Conservation (phyloP, 139 green algal genomes). For the Volvox africanus region DNA sequence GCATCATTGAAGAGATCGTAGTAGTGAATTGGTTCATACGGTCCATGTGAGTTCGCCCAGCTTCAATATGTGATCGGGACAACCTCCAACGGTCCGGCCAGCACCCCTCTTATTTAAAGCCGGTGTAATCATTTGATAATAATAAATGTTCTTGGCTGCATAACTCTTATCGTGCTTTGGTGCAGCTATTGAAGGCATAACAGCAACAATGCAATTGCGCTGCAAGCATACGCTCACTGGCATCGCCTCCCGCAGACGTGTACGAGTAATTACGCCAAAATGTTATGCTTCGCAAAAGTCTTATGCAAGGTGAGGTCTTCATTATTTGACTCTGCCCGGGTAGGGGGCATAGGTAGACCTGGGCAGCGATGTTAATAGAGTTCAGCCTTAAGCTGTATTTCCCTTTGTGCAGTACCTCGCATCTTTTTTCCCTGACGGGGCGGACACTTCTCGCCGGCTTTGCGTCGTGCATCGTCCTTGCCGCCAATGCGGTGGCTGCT, state of each 20-base stretch:
- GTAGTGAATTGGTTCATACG: neutral
- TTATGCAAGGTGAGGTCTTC: neutral
- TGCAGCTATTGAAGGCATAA: neutral
- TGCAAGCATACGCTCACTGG: neutral
- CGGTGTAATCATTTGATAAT: neutral
- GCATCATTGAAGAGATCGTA: too few relatives aligned
- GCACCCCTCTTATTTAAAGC: neutral
- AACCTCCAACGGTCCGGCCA: neutral
- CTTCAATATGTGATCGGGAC: constrained; percentile 1
- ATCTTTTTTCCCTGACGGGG: neutral
- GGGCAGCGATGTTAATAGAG: neutral
- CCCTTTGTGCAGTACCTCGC: neutral
- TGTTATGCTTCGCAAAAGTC: neutral
- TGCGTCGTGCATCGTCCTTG: constrained; percentile 18
- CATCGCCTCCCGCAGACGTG: neutral
- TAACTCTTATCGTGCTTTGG: neutral
- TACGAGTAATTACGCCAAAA: neutral
- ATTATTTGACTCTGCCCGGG: neutral
- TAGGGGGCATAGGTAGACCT: neutral
- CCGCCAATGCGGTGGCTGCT: neutral
- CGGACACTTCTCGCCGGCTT: neutral
- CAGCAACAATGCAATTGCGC: neutral
- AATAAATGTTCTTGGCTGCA: too few relatives aligned
- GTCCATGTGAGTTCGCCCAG: neutral
- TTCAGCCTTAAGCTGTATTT: neutral